These are phyloP conservation scores for Fraxinus dipetala DNA, from an alignment of 305 asterid genomes.

Conservation along the genomic window DNA sequence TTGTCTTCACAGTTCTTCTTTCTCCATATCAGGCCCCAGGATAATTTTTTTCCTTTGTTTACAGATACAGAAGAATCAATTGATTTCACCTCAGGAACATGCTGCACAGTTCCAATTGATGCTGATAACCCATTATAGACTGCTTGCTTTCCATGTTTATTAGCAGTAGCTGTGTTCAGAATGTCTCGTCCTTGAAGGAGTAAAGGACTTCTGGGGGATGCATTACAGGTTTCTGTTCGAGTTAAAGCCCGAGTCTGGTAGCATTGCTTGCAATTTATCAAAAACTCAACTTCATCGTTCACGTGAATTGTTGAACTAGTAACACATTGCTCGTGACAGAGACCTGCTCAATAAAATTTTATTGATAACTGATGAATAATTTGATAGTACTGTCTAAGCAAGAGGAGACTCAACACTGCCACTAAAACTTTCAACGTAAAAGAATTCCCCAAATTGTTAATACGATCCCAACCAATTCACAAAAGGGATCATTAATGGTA, in stretches of 20 bases:
- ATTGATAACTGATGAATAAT: slow-evolving; percentile 9
- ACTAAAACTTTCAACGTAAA: slow-evolving; percentile 7
- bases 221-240: slow-evolving; percentile 39
- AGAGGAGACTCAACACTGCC: slow-evolving; percentile 13
- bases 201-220: slow-evolving; percentile 67
- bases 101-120: slow-evolving; percentile 31
- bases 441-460: neutral
- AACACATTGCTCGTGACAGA: slow-evolving; percentile 70
- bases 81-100: slow-evolving; percentile 39
- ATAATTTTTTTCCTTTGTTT: slow-evolving; percentile 38
- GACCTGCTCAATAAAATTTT: slow-evolving; percentile 47
- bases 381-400: neutral
- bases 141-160: slow-evolving; percentile 33
- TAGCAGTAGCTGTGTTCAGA: slow-evolving; percentile 30
- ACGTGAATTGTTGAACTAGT: slow-evolving; percentile 38
- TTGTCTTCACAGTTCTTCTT: slow-evolving; percentile 47
- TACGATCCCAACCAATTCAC: neutral
- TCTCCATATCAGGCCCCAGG: slow-evolving; percentile 86
- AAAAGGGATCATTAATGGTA: neutral
- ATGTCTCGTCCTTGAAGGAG: slow-evolving; percentile 48
- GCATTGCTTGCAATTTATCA: slow-evolving; percentile 67
- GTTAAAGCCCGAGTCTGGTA: slow-evolving; percentile 30
- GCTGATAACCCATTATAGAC: slow-evolving; percentile 35
- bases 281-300: slow-evolving; percentile 39
- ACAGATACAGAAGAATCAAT: slow-evolving; percentile 31